Conservation (phyloP, 257 asterid species). For the Lithospermum erythrorhizon region DNA sequence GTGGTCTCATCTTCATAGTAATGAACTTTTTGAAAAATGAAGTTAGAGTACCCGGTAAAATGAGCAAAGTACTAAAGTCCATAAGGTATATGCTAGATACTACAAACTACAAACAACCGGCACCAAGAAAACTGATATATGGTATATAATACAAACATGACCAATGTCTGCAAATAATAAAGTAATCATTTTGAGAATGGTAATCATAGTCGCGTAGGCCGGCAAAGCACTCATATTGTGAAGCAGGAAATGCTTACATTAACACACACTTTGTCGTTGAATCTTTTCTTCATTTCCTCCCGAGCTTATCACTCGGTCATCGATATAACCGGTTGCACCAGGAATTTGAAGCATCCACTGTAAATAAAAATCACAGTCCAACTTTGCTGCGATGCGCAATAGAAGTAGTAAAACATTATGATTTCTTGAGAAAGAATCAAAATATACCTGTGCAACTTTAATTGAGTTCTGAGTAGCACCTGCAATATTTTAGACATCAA, state of each 20-base stretch:
- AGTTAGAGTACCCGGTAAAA: too few species aligned
- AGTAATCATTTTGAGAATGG: not conserved
- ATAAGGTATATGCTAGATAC: too few species aligned
- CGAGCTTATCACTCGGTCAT: constrained; percentile 55
- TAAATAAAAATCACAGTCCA: constrained; percentile 7
- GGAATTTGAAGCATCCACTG: constrained; percentile 53
- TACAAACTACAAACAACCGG: too few species aligned
- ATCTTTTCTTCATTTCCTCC: constrained; percentile 87
- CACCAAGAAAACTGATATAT: too few species aligned
- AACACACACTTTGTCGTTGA: constrained; percentile 70
- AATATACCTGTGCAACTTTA: constrained; percentile 82
- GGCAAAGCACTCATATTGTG: not conserved
- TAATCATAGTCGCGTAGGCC: not conserved
- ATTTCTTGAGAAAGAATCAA: not conserved
- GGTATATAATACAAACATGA: too few species aligned
- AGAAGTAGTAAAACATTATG: not conserved
- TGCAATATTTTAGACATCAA: constrained; percentile 17
- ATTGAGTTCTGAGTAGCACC: constrained; percentile 97
- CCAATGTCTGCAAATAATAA: not conserved
- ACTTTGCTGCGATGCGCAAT: not conserved
- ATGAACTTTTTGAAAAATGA: constrained; percentile 45
- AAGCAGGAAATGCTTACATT: constrained; percentile 29
- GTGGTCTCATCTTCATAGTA: constrained; percentile 73
- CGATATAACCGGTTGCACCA: constrained; percentile 78
- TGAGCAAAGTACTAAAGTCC: not conserved